Percentiles rank a stretch among this genome's conserved stretches.
Conservation (phyloP, 1,284 basidiomycete genomes). For the Bjerkandera adusta region DNA sequence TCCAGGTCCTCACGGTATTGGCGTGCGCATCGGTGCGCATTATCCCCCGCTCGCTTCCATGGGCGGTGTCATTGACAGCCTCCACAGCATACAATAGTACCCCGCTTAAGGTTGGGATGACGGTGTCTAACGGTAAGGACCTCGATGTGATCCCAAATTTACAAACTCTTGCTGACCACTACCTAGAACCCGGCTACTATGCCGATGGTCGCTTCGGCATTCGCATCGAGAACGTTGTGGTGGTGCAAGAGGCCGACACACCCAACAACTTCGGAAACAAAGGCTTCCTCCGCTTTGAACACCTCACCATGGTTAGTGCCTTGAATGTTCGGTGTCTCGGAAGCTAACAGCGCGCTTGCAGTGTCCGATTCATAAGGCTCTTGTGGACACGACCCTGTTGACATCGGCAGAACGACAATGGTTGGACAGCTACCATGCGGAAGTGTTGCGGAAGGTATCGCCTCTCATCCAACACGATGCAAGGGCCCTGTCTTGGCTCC, state of each 20-base stretch:
- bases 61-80: not conserved
- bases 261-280: constrained; percentile 85
- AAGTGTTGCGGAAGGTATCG: constrained; percentile 74
- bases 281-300: constrained; percentile 82
- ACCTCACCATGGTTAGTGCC: constrained; percentile 70
- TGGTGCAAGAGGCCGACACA: constrained; percentile 72
- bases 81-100: constrained; percentile 60
- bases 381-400: constrained; percentile 72
- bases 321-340: too few species aligned
- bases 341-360: constrained; percentile 38
- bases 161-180: not conserved
- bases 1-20: constrained; percentile 81
- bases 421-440: constrained; percentile 86
- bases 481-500: constrained; percentile 78
- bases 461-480: constrained; percentile 72
- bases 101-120: constrained; percentile 81
- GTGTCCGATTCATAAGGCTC: constrained; percentile 88
- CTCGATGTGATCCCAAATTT: not conserved
- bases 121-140: constrained; percentile 74
- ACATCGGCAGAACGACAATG: constrained; percentile 70
- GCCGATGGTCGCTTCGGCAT: constrained; percentile 91
- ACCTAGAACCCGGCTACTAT: constrained; percentile 88
- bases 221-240: constrained; percentile 87
- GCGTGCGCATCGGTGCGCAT: constrained; percentile 63
- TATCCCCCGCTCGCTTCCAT: not conserved